Conservation (phyloP, 1,284 basidiomycete genomes). For the Dichomitus squalens region DNA sequence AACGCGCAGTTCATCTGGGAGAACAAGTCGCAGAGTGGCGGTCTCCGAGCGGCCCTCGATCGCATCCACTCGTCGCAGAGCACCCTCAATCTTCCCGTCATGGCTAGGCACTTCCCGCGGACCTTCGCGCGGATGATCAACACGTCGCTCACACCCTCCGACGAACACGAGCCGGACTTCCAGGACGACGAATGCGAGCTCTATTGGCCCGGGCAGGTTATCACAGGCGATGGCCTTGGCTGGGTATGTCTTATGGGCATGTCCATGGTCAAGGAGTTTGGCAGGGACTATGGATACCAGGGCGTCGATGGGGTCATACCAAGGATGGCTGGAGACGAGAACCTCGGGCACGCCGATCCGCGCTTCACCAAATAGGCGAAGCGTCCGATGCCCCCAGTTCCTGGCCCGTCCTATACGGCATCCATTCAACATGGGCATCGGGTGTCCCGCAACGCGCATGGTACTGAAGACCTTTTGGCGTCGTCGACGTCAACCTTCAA, state of each 20-base stretch:
- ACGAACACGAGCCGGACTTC: conserved; percentile 77
- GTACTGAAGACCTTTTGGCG: neutral
- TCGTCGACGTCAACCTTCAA: neutral
- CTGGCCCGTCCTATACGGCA: neutral
- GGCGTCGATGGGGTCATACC: conserved; percentile 69
- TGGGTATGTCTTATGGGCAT: conserved; percentile 82
- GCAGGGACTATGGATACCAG: conserved; percentile 68
- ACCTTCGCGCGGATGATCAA: conserved; percentile 73
- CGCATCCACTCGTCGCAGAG: conserved; percentile 54
- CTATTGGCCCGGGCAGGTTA: conserved; percentile 72
- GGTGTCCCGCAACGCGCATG: neutral
- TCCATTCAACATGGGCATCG: neutral
- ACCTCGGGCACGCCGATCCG: conserved; percentile 16
- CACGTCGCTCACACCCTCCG: conserved; percentile 58
- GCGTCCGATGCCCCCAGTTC: neutral
- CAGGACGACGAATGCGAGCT: conserved; percentile 81
- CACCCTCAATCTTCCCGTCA: conserved; percentile 59
- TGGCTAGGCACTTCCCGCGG: conserved; percentile 68
- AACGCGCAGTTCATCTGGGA: conserved; percentile 36
- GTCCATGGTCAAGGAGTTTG: conserved; percentile 80
- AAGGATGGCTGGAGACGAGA: conserved; percentile 44
- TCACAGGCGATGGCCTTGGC: conserved; percentile 72
- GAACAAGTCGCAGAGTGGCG: conserved; percentile 51
- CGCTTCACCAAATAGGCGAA: conserved; percentile 12
- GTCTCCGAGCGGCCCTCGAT: conserved; percentile 44